A percentile compares a stretch with the other conserved stretches of the same genome.
phyloP scores from a whole-genome alignment of 805 yeast genomes.

The Yueomyces sinensis region DNA sequence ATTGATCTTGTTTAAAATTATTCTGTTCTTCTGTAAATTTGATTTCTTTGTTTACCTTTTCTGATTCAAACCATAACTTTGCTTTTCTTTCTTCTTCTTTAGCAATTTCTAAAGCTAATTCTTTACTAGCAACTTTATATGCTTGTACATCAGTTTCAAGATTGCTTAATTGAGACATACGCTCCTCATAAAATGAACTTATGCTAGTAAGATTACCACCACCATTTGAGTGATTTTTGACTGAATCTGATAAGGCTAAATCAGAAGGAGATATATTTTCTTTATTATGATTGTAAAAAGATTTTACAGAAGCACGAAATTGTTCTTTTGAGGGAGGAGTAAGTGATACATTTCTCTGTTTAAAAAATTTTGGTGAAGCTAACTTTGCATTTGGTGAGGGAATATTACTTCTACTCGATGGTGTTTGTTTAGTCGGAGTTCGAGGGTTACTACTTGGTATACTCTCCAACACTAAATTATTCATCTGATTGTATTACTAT shows the following conservation, averaged over 20 bases:
- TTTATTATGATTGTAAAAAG: not conserved
- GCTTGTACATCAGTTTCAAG: too few relatives aligned
- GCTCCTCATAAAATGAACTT: too few relatives aligned
- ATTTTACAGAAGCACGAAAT: not conserved
- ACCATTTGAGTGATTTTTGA: too few relatives aligned
- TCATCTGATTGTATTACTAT: too few relatives aligned
- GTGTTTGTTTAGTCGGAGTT: not conserved
- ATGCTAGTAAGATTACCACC: not conserved
- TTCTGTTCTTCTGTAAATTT: not conserved
- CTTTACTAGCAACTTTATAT: too few relatives aligned
- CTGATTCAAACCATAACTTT: not conserved
- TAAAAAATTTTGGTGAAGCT: conserved; percentile 8
- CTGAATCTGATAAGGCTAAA: too few relatives aligned
- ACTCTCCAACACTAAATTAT: too few relatives aligned
- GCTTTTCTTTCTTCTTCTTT: not conserved
- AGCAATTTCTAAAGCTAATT: too few relatives aligned
- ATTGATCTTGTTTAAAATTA: not conserved
- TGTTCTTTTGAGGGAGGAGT: not conserved
- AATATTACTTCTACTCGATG: conserved; percentile 6
- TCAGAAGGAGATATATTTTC: not conserved
- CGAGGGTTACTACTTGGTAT: too few relatives aligned
- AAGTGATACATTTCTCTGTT: not conserved
- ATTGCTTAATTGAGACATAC: too few relatives aligned
- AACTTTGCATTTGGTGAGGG: conserved; percentile 11
- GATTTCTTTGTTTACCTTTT: not conserved